Percentiles rank a stretch among this genome's conserved stretches.
Evolutionary conservation across 257 asterid genomes (phyloP).

Genomic region (Lycium barbarum): DNA sequence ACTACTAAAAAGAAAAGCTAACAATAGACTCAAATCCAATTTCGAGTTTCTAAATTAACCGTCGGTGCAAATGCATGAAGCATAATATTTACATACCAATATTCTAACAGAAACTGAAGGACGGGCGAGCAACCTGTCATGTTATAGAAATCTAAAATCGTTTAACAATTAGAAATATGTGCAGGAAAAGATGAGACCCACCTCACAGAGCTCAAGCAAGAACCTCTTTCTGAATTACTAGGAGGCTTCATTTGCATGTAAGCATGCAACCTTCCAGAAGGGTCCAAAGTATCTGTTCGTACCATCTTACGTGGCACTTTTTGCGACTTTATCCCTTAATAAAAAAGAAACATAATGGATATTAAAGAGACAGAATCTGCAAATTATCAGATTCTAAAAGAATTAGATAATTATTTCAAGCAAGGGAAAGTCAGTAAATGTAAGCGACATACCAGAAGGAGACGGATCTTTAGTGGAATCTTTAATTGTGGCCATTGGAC

Average conservation of each 20-base stretch:
- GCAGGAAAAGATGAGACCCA: slow-evolving; percentile 43
- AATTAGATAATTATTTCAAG: slow-evolving; percentile 25
- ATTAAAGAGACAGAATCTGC: slow-evolving; percentile 34
- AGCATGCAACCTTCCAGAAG: slow-evolving; percentile 97
- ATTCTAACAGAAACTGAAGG: slow-evolving; percentile 15
- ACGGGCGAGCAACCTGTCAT: background rate
- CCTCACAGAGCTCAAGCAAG: slow-evolving; percentile 85
- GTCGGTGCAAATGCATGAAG: background rate
- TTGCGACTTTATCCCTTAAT: slow-evolving; percentile 67
- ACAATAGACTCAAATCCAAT: background rate
- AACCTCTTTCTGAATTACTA: slow-evolving; percentile 58
- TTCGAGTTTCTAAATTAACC: background rate
- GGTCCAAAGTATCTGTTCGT: slow-evolving; percentile 89
- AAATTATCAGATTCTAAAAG: slow-evolving; percentile 31
- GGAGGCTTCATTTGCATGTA: slow-evolving; percentile 72
- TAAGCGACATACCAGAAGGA: slow-evolving; percentile 53
- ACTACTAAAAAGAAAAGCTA: background rate
- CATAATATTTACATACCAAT: slow-evolving; percentile 16
- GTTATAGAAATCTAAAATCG: background rate
- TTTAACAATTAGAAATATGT: slow-evolving; percentile 13
- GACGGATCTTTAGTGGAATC: slow-evolving; percentile 56
- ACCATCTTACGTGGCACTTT: slow-evolving; percentile 92
- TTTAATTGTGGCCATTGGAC: slow-evolving; percentile 49
- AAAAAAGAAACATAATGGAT: slow-evolving; percentile 32
- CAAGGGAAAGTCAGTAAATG: slow-evolving; percentile 30